A percentile compares a stretch with the other conserved stretches of the same genome.
These are phyloP conservation scores for Plasmodium cynomolgi DNA, from an alignment of 169 alveolate genomes.

Conservation along the genomic window DNA sequence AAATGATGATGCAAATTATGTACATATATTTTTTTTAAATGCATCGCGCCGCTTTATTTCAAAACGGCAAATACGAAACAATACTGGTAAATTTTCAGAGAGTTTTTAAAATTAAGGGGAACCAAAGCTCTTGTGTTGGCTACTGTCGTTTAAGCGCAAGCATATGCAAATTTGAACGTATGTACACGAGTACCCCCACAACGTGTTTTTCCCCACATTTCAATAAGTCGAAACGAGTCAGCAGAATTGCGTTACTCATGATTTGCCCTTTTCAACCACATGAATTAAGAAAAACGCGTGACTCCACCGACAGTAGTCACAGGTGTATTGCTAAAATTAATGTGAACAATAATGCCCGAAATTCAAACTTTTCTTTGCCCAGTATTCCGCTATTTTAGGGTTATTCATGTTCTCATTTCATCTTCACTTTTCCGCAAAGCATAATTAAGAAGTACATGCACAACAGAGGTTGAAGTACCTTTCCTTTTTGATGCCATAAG, in stretches of 20 bases:
- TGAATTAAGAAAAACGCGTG: background rate
- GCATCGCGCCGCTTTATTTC: background rate
- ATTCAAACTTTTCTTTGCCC: conserved; percentile 13
- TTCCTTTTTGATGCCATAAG: background rate
- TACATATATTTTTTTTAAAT: background rate
- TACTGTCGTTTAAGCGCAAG: background rate
- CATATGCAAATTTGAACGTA: background rate
- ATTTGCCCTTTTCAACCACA: background rate
- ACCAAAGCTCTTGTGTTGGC: background rate
- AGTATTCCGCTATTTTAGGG: conserved; percentile 73
- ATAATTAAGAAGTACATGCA: background rate
- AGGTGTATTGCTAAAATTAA: background rate
- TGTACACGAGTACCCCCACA: background rate
- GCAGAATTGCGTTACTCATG: background rate
- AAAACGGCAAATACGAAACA: background rate
- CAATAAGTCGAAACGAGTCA: background rate
- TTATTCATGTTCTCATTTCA: conserved; percentile 35
- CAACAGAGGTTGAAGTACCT: background rate
- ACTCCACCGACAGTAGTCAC: background rate
- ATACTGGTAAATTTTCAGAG: background rate
- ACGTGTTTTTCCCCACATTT: background rate
- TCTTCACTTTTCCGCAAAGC: background rate
- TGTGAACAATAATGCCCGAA: background rate
- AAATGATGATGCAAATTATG: background rate
- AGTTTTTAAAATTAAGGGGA: background rate